Evolutionary conservation across 306 rosid species (phyloP), one percentile per base, ranked within the genome.

Genomic region (Spatholobus suberectus): DNA sequence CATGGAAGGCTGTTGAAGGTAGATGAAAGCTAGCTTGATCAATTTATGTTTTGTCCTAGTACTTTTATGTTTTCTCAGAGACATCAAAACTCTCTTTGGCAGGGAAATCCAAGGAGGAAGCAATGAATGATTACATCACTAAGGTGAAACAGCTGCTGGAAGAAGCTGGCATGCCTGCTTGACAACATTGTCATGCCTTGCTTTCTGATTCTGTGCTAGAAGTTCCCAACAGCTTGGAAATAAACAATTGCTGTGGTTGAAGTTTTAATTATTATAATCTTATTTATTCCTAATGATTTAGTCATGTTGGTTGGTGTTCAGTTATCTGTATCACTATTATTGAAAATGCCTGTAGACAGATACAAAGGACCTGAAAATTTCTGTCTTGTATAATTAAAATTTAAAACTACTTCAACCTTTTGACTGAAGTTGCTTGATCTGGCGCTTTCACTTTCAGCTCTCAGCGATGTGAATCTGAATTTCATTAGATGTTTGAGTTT

Each of bases 1-100:
- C 99, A 74, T 96, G 99, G 98, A 94, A 96, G 89, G 90, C 92
- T 57, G 94, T 88, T 89, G 97, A 96, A 89, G 98, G 98, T 96
- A 81, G 70, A 52, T n/a, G 65, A 55, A 32, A 75, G 23, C 68
- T 21, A 52, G 47, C 23, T 59, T 13, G 65, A 69, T 47, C 62
- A n/a, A 55, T 70, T 34, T 61, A 32, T 65, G 27, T n/a, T 14
- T 68, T n/a, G 27, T 24, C 23, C 57, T 27, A 14, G 27, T 74
- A 27, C 15, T 63, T 40, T 66, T 52, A 17, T 62, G 20, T 78
- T 32, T 43, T 79, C 13, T 55, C 6, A 21, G 12, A 43, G 21
- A 58, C 26, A 32, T 29, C 2, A 3, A 41, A 54, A 37, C 10
- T 38, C 29, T 18, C 62, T 67, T 79, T 85, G 71, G 74, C 95